Base-by-base conservation (phyloP, 345 rosid species). In the Sisymbrium irio region DNA sequence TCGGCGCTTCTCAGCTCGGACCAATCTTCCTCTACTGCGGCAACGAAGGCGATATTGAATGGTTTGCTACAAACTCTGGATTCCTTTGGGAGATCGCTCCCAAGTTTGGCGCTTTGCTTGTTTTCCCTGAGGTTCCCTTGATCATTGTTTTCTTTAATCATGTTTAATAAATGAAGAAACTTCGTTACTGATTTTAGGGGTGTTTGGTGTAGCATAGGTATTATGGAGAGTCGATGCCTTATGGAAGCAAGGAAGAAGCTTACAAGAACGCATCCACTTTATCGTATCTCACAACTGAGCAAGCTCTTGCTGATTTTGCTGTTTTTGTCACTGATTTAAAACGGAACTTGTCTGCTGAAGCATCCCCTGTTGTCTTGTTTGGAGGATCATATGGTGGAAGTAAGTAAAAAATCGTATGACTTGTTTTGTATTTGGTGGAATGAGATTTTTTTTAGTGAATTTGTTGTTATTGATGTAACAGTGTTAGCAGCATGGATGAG, bases 401-500 rank as follows among this genome's bases (percentile, higher is more conserved):
- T 93, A 87, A 79, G 91, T 19, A 46, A 63, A 4, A 35, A 9
- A 7, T 63, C 56, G 47, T 56, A 41, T 39, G 64, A 35, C 5
- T 70, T 0, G 7, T 35, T 2, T 33, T 53, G 25, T 18, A 45
- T 19, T 35, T 33, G 0, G 27, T 35, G 32, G 36, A 51, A 15
- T 35, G 36, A 46, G 55, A 66, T 44, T 9, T 32, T 40, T 11
- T 39, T 13, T 4, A 70, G 50, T 76, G 61, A 62, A 27, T 59
- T 40, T 67, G 49, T 51, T 68, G 44, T n/a, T 65, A 33, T 54
- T 57, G 37, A 65, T 78, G 67, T 30, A 73, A 73, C 84, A 94
- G 97, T 94, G 98, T 78, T 94, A 60, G 98, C 98, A 1, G 90
- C 97, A 64, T 94, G 96, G 98, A 94, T 94, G 98, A 86, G 97